Percentiles rank a stretch among this genome's conserved stretches.
Conservation (phyloP, 805 yeast species). For the Komagataella ulmi region DNA sequence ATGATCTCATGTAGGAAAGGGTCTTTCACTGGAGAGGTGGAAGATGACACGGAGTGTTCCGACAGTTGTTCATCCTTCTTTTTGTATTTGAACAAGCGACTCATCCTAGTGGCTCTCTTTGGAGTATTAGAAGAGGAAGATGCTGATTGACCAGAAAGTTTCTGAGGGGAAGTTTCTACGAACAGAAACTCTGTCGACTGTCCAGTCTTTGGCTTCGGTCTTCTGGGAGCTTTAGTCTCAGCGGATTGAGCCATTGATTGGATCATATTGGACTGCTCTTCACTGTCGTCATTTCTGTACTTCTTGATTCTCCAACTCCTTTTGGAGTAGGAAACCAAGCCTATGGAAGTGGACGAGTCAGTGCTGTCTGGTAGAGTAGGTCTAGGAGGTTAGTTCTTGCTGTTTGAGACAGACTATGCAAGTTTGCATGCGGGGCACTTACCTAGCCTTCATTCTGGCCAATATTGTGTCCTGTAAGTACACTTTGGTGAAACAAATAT, state of each 20-base stretch:
- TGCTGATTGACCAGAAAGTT: background rate
- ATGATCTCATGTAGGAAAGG: background rate
- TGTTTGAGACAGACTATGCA: background rate
- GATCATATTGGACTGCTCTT: slow-evolving; percentile 17
- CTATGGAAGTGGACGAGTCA: background rate
- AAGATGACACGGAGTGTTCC: background rate
- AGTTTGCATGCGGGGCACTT: background rate
- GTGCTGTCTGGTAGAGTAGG: background rate
- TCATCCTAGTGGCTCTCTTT: slow-evolving; percentile 1
- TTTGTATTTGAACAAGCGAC: slow-evolving; percentile 1
- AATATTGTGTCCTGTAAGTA: background rate
- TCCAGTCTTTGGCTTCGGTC: slow-evolving; percentile 19
- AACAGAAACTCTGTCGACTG: slow-evolving; percentile 18
- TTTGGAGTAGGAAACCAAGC: slow-evolving; percentile 6
- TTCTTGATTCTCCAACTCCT: slow-evolving; percentile 17
- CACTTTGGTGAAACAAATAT: background rate
- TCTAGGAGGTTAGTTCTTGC: background rate
- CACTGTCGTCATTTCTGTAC: slow-evolving; percentile 17
- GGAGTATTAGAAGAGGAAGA: background rate
- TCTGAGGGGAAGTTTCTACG: slow-evolving; percentile 12
- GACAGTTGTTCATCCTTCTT: background rate
- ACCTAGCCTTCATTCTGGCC: background rate
- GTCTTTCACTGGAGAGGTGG: background rate
- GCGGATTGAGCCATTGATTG: slow-evolving; percentile 5
- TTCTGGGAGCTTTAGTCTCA: slow-evolving; percentile 6